Conservation (phyloP, 257 asterid genomes). For the Cruciata laevipes region DNA sequence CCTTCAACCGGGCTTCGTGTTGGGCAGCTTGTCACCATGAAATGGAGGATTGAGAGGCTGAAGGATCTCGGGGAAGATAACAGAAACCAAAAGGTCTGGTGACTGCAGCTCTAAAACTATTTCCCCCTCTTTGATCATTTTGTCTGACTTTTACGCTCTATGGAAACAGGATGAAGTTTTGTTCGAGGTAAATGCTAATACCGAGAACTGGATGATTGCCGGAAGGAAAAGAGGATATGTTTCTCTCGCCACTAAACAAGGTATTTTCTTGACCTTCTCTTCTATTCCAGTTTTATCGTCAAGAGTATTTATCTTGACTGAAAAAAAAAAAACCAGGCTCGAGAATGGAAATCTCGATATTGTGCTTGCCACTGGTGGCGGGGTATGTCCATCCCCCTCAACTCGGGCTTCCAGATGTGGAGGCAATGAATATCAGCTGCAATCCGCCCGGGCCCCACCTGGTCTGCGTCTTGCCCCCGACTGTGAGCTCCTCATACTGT, state of each 20-base stretch:
- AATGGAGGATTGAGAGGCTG: constrained; percentile 92
- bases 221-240: constrained; percentile 88
- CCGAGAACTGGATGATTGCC: constrained; percentile 98
- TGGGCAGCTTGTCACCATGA: constrained; percentile 90
- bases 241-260: constrained; percentile 71
- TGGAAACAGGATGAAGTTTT: constrained; percentile 65
- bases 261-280: constrained; percentile 22
- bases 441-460: constrained; percentile 94
- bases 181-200: constrained; percentile 70
- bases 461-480: constrained; percentile 86
- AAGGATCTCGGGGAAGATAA: constrained; percentile 46
- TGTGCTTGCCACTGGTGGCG: constrained; percentile 86
- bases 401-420: constrained; percentile 66
- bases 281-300: not conserved
- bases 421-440: constrained; percentile 69
- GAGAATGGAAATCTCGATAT: constrained; percentile 59
- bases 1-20: constrained; percentile 84
- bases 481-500: constrained; percentile 90
- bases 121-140: not conserved
- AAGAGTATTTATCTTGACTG: not conserved
- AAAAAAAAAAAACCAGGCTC: constrained; percentile 47
- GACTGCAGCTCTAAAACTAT: constrained; percentile 11
- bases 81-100: constrained; percentile 34
- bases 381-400: constrained; percentile 96
- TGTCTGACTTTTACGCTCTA: not conserved